Base-by-base conservation (phyloP, 116 monocot genomes). In the Zostera marina region DNA sequence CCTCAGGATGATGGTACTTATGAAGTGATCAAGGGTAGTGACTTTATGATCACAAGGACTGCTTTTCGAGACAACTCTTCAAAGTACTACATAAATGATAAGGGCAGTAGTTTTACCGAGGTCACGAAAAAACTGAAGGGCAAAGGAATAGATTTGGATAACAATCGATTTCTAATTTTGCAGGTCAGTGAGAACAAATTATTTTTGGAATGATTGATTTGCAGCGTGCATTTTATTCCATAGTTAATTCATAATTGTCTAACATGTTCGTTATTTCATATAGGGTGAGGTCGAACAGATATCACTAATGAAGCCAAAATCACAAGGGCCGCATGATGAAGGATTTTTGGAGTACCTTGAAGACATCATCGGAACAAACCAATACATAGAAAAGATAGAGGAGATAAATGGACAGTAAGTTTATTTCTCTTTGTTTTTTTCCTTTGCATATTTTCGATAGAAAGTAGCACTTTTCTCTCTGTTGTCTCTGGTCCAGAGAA, bases 261-360 rank as follows among this genome's bases (percentile, higher is more conserved):
- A 22, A 14, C 22, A 22, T 64, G 42, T 20, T 9, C 32, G 5
- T 52, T 26, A 32, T 52, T 26, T 26, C 8, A 53, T 66, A 0
- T 70, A 91, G 94, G 94, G 94, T 54, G 94, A 96, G 75, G 94
- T 96, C 47, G 88, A 96, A 71, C 94, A 96, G 67, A 96, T 96
- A 53, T 96, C 94, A 16, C 67, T 96, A 11, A 96, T 96, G 88
- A 96, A 88, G 69, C 94, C 94, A 20, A 96, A 96, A 64, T 70
- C 89, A 12, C 94, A 96, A 71, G 85, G 85, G 4, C 77, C 80
- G 12, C 88, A 96, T 70, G 88, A 96, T 78, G 88, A 88, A 61
- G 94, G 94, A 5, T 94, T 94, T 45, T 74, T 94, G 66, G 94
- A 94, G 73, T 94, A 94, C 63, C 80, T 94, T 9, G 94, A 94